Percentiles rank a stretch among this genome's conserved stretches.
These are phyloP conservation scores for Gremmenia infestans DNA, from an alignment of 2,329 filamentous ascomycete species.

Conservation along the genomic window DNA sequence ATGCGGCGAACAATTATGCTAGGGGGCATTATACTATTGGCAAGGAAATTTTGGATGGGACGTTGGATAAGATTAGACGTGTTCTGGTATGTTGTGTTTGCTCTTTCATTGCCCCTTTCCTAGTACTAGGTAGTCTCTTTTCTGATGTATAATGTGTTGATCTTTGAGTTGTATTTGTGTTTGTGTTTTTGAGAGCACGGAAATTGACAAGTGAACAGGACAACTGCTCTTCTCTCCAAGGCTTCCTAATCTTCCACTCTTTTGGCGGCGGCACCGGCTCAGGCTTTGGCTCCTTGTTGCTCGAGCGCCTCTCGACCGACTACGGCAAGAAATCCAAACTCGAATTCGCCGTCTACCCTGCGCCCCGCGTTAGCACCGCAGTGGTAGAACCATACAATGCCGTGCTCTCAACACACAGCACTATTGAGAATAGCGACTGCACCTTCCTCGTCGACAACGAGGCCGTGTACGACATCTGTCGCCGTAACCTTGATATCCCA, in stretches of 20 bases:
- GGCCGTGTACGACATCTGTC: slow-evolving; percentile 64
- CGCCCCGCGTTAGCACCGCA: slow-evolving; percentile 59
- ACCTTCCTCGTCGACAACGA: slow-evolving; percentile 66
- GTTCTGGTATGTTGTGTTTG: slow-evolving; percentile 45
- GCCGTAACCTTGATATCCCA: slow-evolving; percentile 58
- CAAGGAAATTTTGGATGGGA: slow-evolving; percentile 60
- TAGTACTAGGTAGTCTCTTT: background rate
- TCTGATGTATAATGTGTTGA: background rate
- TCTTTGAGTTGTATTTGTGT: background rate
- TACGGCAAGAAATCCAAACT: slow-evolving; percentile 67
- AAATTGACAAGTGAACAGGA: slow-evolving; percentile 36
- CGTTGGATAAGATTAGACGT: slow-evolving; percentile 59
- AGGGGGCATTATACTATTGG: slow-evolving; percentile 65
- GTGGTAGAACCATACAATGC: slow-evolving; percentile 66
- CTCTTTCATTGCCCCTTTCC: background rate
- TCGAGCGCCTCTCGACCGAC: slow-evolving; percentile 59
- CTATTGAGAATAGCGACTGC: slow-evolving; percentile 63
- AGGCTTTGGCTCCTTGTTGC: slow-evolving; percentile 59
- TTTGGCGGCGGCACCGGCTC: slow-evolving; percentile 65
- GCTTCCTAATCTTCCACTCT: slow-evolving; percentile 65
- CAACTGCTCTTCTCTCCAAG: slow-evolving; percentile 61
- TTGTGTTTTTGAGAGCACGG: background rate
- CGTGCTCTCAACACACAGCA: slow-evolving; percentile 51
- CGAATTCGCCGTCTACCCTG: slow-evolving; percentile 62
- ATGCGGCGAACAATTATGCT: slow-evolving; percentile 66